A percentile compares a stretch with the other conserved stretches of the same genome.
These are phyloP conservation scores for Beauveria medogensis DNA, from an alignment of 2,329 filamentous ascomycete species.

Conservation along the genomic window DNA sequence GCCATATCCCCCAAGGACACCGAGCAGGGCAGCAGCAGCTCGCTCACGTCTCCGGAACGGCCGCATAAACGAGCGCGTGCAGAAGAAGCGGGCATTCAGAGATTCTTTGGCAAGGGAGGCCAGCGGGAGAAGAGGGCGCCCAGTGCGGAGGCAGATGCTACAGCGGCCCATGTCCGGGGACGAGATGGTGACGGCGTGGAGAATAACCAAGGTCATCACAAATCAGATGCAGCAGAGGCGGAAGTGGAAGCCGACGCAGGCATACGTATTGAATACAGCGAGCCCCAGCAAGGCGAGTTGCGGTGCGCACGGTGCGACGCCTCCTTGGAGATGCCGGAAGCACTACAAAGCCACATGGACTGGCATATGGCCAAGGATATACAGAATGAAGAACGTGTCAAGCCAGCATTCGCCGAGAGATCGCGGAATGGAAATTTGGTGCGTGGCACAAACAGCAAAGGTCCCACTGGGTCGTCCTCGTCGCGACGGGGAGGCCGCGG, in stretches of 20 bases:
- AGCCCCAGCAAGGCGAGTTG: not conserved
- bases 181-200: slow-evolving; percentile 11
- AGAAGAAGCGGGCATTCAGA: slow-evolving; percentile 44
- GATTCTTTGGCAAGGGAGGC: slow-evolving; percentile 45
- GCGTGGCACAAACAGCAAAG: slow-evolving; percentile 24
- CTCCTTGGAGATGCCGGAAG: slow-evolving; percentile 47
- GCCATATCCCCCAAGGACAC: slow-evolving; percentile 33
- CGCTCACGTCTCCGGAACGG: slow-evolving; percentile 16
- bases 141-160: slow-evolving; percentile 18
- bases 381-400: slow-evolving; percentile 54
- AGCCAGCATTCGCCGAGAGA: slow-evolving; percentile 34
- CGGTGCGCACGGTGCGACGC: slow-evolving; percentile 59
- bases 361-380: slow-evolving; percentile 93
- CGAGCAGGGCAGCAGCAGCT: slow-evolving; percentile 11
- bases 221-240: slow-evolving; percentile 13
- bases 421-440: slow-evolving; percentile 14
- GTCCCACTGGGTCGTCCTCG: not conserved
- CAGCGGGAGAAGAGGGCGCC: slow-evolving; percentile 15
- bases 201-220: not conserved
- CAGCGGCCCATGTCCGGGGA: slow-evolving; percentile 16
- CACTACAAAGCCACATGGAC: slow-evolving; percentile 71
- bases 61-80: slow-evolving; percentile 25
- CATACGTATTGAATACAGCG: slow-evolving; percentile 19
- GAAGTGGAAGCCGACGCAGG: slow-evolving; percentile 21
- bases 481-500: slow-evolving; percentile 1